Evolutionary conservation across 805 yeast genomes (phyloP).

Genomic region (Metschnikowia henanensis): DNA sequence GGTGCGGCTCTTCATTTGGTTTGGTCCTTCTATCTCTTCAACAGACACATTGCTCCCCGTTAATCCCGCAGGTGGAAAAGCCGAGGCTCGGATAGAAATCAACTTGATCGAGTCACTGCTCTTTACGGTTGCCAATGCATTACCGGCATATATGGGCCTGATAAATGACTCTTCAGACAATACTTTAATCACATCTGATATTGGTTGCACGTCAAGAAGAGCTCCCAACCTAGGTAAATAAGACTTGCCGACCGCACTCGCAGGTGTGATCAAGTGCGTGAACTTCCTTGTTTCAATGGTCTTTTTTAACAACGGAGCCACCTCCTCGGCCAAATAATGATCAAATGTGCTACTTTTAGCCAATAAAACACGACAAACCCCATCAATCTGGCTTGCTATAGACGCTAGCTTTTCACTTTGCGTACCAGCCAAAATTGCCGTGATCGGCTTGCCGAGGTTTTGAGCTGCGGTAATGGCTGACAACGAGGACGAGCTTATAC

Average conservation of each 20-base stretch:
- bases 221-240: conserved; percentile 88
- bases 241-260: conserved; percentile 87
- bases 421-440: conserved; percentile 74
- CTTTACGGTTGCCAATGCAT: conserved; percentile 81
- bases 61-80: conserved; percentile 63
- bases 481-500: conserved; percentile 65
- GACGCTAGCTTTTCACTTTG: conserved; percentile 49
- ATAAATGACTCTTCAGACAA: conserved; percentile 69
- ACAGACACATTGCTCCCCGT: conserved; percentile 40
- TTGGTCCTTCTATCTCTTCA: conserved; percentile 46
- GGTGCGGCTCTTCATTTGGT: conserved; percentile 40
- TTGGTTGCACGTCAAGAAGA: conserved; percentile 79
- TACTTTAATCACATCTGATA: conserved; percentile 77
- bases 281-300: conserved; percentile 44
- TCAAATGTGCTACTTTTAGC: conserved; percentile 61
- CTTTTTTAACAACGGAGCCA: conserved; percentile 64
- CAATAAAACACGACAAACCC: conserved; percentile 54
- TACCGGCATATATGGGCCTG: conserved; percentile 96
- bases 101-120: conserved; percentile 64
- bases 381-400: conserved; percentile 52
- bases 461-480: conserved; percentile 78
- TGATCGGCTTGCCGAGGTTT: conserved; percentile 72
- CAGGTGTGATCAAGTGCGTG: conserved; percentile 76
- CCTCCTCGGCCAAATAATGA: conserved; percentile 75
- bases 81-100: conserved; percentile 80